Base-by-base conservation (phyloP, 2,329 filamentous ascomycete genomes). In the Rhynchosporium graminicola region DNA sequence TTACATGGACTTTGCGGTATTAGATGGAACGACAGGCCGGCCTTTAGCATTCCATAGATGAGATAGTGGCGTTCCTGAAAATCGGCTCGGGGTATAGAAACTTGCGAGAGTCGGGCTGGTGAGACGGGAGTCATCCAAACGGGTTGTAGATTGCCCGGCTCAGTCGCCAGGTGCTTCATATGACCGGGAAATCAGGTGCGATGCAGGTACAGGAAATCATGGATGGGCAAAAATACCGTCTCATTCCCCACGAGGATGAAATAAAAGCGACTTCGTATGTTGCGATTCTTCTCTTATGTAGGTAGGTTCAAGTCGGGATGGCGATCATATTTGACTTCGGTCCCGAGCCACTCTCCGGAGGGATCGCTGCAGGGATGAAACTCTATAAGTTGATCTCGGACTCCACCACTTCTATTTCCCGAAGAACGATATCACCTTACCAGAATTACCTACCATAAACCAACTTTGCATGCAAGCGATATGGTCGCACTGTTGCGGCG, bases 61-160 rank as follows among this genome's bases (percentile, higher is more conserved):
- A 40, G 20, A 20, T 42, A 33, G 36, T 42, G 48, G 51, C 29
- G 51, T 36, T 48, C 36, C 10, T 54, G 51, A 8, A 8, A 33
- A 28, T 20, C 38, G 15, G 31, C 47, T 31, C 47, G 48, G 48
- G 43, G 28, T n/a, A 42, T 58, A 60, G 61, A 60, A 56, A 51
- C 15, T 28, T 42, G 43, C 42, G 26, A 54, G 13, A 46, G 40
- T 33, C 52, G 29, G n/a, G 20, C 29, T 4, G 20, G 8, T 9
- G 4, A 52, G 10, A 3, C 6, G n/a, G 20, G 20, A 36, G 33
- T 29, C 51, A n/a, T 54, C n/a, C 33, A n/a, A 12, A 26, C 10
- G 51, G 20, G 12, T 40, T 40, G 51, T 40, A 42, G 51, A 54
- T 40, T 54, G 40, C 51, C 36, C 51, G n/a, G 51, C 26, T 15